These are phyloP conservation scores for Fusarium sp. DNA, from an alignment of 2,329 filamentous ascomycete genomes.

Conservation along the genomic window DNA sequence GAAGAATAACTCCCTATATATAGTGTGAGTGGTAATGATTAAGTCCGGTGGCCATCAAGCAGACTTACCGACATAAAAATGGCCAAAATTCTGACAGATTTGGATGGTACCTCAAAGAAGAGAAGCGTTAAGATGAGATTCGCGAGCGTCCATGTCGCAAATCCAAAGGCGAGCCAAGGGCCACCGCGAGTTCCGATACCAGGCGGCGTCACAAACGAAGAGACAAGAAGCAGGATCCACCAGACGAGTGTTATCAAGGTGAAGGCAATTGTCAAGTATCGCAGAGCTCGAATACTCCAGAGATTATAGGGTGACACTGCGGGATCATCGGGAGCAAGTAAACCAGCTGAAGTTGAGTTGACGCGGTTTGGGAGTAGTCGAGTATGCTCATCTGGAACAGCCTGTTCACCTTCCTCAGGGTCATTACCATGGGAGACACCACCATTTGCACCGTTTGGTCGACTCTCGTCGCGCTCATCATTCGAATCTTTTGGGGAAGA, in stretches of 20 bases:
- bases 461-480: slow-evolving; percentile 28
- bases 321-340: slow-evolving; percentile 59
- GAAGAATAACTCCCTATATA: slow-evolving; percentile 52
- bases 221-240: slow-evolving; percentile 92
- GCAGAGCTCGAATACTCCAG: slow-evolving; percentile 86
- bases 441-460: slow-evolving; percentile 25
- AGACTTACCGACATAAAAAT: slow-evolving; percentile 68
- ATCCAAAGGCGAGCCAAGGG: slow-evolving; percentile 92
- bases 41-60: background rate
- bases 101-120: slow-evolving; percentile 90
- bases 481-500: slow-evolving; percentile 45
- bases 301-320: slow-evolving; percentile 92
- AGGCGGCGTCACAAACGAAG: slow-evolving; percentile 90
- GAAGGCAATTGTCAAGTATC: slow-evolving; percentile 83
- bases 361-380: slow-evolving; percentile 78
- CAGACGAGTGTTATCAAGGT: slow-evolving; percentile 83
- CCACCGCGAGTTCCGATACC: slow-evolving; percentile 88
- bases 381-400: slow-evolving; percentile 65
- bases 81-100: slow-evolving; percentile 80
- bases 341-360: slow-evolving; percentile 59
- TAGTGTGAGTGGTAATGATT: slow-evolving; percentile 40
- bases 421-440: slow-evolving; percentile 9
- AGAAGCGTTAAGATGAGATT: slow-evolving; percentile 82
- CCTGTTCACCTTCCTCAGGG: slow-evolving; percentile 46
- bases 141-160: slow-evolving; percentile 80